Evolutionary conservation across 495 filamentous ascomycete species (phyloP), one percentile per base, ranked within the genome.

Genomic region (Hypoxylon lienhwacheense): DNA sequence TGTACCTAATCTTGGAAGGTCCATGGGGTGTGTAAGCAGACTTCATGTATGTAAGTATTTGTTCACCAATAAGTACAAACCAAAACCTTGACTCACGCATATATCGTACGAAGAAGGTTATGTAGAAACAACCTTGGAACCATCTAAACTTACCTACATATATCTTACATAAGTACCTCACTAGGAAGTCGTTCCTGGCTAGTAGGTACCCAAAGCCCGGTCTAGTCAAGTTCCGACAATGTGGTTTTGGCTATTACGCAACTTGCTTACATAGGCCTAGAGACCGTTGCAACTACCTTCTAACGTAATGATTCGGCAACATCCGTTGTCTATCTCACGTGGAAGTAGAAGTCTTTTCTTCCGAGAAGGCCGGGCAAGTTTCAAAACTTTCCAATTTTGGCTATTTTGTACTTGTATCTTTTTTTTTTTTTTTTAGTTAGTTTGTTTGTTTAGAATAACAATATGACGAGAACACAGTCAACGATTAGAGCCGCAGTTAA

Each of bases 161-260:
- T n/a, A n/a, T n/a, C n/a, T n/a, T n/a, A n/a, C n/a, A n/a, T n/a
- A n/a, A n/a, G n/a, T n/a, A n/a, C n/a, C n/a, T n/a, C n/a, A 25
- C 33, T 29, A 37, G 33, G 12, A 36, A 39, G 12, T 17, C 24
- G 55, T 59, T 53, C 54, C 54, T 58, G 47, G 42, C 54, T 53
- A 59, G 47, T 28, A 53, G 37, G 43, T 8, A 21, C 12, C 20
- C 52, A 52, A 45, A 29, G 34, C 47, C 34, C 25, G 8, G 41
- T 32, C 41, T 53, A 55, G 51, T 47, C 29, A 33, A 28, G 29
- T 52, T 47, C 58, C 58, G 58, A 61, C 52, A 15, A 43, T 28
- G 43, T 53, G 58, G 58, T 41, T 44, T 44, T 32, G 41, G 51
- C 57, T 41, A 50, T 42, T 49, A 45, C 26, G 43, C 33, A 48